Evolutionary conservation across 2,329 filamentous ascomycete genomes (phyloP), one percentile per base, ranked within the genome.

Genomic region (Aureobasidium sp.): DNA sequence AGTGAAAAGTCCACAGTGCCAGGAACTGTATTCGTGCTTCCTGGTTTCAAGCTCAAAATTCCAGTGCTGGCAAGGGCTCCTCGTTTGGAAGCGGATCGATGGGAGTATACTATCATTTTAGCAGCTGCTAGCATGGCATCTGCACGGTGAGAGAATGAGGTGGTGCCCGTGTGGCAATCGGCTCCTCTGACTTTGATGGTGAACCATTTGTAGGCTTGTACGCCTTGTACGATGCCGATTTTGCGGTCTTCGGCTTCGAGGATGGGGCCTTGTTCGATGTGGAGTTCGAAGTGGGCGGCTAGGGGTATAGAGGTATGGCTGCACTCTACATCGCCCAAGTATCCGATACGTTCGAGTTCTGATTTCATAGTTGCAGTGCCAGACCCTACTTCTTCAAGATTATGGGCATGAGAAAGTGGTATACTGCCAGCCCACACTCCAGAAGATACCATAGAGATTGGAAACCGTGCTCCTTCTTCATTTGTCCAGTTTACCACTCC

Each of bases 201-300:
- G 71, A 85, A 86, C 89, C 89, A 58, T 62, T 84, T 83, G 72
- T 89, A 91, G 5, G 86, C 86, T 70, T 91, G 88, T 1, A 89
- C 88, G 3, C 87, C 88, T 36, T 82, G 81, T 5, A 92, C 89
- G 7, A 89, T 81, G 27, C 87, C 86, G 57, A 93, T 81, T 59
- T 85, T 85, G 65, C 85, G 80, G 30, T 79, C 75, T 32, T 81
- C 78, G 16, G 79, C 79, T 68, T 92, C 86, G 1, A 95, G 79
- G 37, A 90, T 83, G 0, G 89, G 89, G 0, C 89, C 89, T 71
- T 95, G 91, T 71, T 95, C 90, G 59, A 93, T 93, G 69, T 94
- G 90, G 10, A 94, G 79, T 72, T 93, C 89, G 68, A 93, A 92
- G 72, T 93, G 89, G 0, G 88, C 89, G 0, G 83, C 87, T 74